Evolutionary conservation across 2,329 filamentous ascomycete species (phyloP).

Genomic region (Monascus ruber): DNA sequence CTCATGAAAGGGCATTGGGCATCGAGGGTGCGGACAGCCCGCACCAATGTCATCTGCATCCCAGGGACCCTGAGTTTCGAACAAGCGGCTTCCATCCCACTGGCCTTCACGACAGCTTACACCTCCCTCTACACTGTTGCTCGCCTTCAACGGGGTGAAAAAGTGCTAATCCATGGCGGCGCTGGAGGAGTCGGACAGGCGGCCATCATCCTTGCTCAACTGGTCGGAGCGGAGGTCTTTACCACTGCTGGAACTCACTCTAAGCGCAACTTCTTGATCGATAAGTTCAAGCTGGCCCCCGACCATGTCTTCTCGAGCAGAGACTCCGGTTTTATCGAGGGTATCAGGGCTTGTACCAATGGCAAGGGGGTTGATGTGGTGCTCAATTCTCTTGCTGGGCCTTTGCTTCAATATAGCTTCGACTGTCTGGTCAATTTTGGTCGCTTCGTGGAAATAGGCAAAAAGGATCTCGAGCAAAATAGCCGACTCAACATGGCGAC

Average conservation of each 20-base stretch:
- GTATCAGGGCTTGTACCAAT: slow-evolving; percentile 6
- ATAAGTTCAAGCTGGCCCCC: slow-evolving; percentile 4
- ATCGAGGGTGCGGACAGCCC: too few relatives aligned
- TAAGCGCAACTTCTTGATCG: slow-evolving; percentile 7
- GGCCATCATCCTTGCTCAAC: slow-evolving; percentile 13
- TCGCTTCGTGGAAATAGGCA: slow-evolving; percentile 37
- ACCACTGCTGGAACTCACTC: slow-evolving; percentile 7
- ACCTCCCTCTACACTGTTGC: too few relatives aligned
- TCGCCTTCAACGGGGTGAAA: too few relatives aligned
- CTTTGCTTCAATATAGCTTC: slow-evolving; percentile 14
- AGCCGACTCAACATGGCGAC: slow-evolving; percentile 14
- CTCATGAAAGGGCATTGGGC: too few relatives aligned
- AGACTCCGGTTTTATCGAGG: slow-evolving; percentile 3
- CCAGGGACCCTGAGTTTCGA: too few relatives aligned
- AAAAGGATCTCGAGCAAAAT: slow-evolving; percentile 28
- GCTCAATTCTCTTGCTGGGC: slow-evolving; percentile 15
- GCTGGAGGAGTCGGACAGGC: slow-evolving; percentile 17
- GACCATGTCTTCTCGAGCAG: slow-evolving; percentile 6
- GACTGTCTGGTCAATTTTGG: slow-evolving; percentile 22
- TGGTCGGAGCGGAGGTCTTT: slow-evolving; percentile 14
- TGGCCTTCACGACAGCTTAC: too few relatives aligned
- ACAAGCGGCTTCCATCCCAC: too few relatives aligned
- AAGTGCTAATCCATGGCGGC: slow-evolving; percentile 17
- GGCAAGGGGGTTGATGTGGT: slow-evolving; percentile 15
- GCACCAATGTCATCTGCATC: too few relatives aligned